These are phyloP conservation scores for Alternaria postmessia DNA, from an alignment of 2,329 filamentous ascomycete species.

Conservation along the genomic window DNA sequence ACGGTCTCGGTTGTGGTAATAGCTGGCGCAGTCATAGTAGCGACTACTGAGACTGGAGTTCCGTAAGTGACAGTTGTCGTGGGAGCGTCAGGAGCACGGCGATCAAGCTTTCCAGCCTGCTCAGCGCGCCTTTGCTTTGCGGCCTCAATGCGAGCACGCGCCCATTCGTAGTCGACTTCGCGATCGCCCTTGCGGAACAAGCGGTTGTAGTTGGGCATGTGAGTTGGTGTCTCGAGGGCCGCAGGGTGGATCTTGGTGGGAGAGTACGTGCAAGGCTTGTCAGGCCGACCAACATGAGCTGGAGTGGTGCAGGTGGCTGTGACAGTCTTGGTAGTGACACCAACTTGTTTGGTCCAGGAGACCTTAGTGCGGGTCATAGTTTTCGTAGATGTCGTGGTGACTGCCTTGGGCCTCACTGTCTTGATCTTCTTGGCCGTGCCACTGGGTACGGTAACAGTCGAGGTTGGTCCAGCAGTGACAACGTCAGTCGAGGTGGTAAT, in stretches of 20 bases:
- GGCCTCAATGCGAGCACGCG: conserved; percentile 45
- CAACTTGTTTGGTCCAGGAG: conserved; percentile 36
- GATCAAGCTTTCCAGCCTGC: conserved; percentile 30
- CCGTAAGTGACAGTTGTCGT: conserved; percentile 43
- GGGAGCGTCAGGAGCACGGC: conserved; percentile 49
- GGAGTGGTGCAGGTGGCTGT: conserved; percentile 51
- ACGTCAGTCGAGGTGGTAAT: conserved; percentile 36
- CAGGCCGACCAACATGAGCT: conserved; percentile 35
- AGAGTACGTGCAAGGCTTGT: conserved; percentile 48
- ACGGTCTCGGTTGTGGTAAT: conserved; percentile 42
- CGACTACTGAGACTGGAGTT: conserved; percentile 40
- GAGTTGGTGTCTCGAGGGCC: conserved; percentile 40
- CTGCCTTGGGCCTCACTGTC: conserved; percentile 42
- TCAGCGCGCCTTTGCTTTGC: conserved; percentile 42
- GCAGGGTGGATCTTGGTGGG: conserved; percentile 47
- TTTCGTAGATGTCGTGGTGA: conserved; percentile 35
- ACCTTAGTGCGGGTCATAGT: conserved; percentile 40
- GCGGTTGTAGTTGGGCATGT: conserved; percentile 29
- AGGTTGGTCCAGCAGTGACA: conserved; percentile 37
- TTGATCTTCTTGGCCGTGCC: conserved; percentile 43
- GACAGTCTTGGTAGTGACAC: conserved; percentile 45
- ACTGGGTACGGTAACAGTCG: conserved; percentile 44
- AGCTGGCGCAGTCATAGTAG: conserved; percentile 39
- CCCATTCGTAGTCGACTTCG: conserved; percentile 44
- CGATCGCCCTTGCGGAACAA: conserved; percentile 39